Conservation (phyloP, 768 basidiomycete genomes). For the Suillus occidentalis region DNA sequence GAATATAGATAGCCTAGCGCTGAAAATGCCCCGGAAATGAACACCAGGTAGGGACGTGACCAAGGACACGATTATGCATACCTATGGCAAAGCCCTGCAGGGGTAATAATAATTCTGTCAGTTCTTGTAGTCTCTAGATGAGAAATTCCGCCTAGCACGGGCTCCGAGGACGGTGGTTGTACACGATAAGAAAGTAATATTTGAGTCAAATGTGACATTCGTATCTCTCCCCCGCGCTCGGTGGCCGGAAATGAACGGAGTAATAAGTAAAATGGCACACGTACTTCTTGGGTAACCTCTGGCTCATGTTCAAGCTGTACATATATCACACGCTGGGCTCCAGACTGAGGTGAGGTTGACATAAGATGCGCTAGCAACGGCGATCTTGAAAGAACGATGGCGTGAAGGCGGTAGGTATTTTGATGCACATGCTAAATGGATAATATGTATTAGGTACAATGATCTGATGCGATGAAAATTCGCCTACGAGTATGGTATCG, state of each 20-base stretch:
- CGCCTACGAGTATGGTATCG: constrained; percentile 73
- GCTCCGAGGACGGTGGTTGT: constrained; percentile 20
- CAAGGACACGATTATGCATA: constrained; percentile 28
- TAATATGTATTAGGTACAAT: constrained; percentile 12
- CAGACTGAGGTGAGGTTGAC: constrained; percentile 71
- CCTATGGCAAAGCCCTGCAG: constrained; percentile 74
- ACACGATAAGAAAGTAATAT: constrained; percentile 16
- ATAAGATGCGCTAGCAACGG: constrained; percentile 88
- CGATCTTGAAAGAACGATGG: constrained; percentile 84
- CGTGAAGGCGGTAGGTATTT: constrained; percentile 75
- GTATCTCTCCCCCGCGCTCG: constrained; percentile 21
- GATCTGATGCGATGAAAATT: constrained; percentile 10
- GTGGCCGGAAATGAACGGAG: constrained; percentile 33
- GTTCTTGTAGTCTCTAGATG: constrained; percentile 6
- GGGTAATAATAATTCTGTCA: constrained; percentile 21
- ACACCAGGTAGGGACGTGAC: constrained; percentile 11
- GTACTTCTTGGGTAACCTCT: constrained; percentile 81
- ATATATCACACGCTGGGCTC: constrained; percentile 67
- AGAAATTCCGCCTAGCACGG: constrained; percentile 21
- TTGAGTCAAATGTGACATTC: constrained; percentile 20
- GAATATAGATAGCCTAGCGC: constrained; percentile 84
- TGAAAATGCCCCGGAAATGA: constrained; percentile 32
- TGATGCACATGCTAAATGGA: constrained; percentile 65
- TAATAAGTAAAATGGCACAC: constrained; percentile 29
- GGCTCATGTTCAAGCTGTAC: constrained; percentile 77